Evolutionary conservation across 2,329 filamentous ascomycete species (phyloP).

Genomic region (Moelleriella libera): DNA sequence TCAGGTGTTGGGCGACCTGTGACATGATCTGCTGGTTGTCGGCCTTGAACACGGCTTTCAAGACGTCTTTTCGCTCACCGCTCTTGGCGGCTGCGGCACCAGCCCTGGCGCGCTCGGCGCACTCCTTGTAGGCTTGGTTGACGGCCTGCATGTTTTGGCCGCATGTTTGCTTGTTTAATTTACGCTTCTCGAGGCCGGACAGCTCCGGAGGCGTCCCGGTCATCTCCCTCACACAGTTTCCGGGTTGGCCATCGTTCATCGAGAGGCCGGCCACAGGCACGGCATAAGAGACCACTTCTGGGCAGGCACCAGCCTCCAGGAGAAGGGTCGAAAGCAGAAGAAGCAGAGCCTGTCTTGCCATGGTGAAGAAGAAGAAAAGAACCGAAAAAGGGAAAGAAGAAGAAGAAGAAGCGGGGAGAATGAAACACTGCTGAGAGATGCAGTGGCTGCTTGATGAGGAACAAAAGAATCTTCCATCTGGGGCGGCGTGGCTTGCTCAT

Average conservation of each 20-base stretch:
- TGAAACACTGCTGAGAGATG: neutral
- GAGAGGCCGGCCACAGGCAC: too few species aligned
- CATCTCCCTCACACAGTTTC: too few species aligned
- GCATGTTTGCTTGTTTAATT: neutral
- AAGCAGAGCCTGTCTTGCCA: neutral
- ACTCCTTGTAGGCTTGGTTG: neutral
- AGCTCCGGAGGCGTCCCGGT: too few species aligned
- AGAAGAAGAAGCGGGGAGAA: neutral
- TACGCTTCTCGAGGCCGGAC: too few species aligned
- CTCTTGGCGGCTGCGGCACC: neutral
- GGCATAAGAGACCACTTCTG: too few species aligned
- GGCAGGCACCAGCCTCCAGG: neutral
- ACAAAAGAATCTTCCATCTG: too few species aligned
- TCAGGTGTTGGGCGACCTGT: neutral
- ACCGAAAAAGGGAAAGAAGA: neutral
- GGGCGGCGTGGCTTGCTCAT: too few species aligned
- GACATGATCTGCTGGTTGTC: too few species aligned
- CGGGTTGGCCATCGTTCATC: too few species aligned
- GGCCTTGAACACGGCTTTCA: neutral
- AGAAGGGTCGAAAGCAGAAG: neutral
- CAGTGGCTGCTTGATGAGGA: neutral
- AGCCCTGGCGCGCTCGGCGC: neutral
- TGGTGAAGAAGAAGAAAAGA: neutral
- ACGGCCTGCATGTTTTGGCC: neutral
- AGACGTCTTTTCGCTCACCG: neutral